Conservation (phyloP, 2,329 filamentous ascomycete species). For the Epichloe gansuensis region DNA sequence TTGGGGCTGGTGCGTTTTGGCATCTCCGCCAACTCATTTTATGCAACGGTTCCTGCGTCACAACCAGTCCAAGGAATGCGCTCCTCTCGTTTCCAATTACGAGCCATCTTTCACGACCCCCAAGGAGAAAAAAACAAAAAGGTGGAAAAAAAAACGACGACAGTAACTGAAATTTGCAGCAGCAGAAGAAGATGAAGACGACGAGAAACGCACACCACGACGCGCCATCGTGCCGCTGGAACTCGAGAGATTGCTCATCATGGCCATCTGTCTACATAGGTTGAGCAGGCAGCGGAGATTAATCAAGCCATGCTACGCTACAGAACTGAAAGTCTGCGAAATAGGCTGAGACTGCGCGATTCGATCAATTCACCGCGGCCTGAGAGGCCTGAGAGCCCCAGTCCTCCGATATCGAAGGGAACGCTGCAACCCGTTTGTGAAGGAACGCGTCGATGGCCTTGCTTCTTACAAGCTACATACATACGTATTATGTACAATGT, state of each 20-base stretch:
- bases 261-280: background rate
- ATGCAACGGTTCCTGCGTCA: slow-evolving; percentile 4
- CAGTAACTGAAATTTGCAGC: background rate
- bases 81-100: background rate
- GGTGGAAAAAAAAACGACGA: background rate
- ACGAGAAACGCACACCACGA: background rate
- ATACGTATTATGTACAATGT: no score
- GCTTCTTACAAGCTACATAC: no score
- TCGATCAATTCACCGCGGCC: background rate
- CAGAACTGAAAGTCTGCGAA: background rate
- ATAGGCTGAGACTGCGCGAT: background rate
- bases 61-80: background rate
- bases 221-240: background rate
- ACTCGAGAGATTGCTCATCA: background rate
- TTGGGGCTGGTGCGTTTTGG: slow-evolving; percentile 2
- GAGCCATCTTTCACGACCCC: background rate
- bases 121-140: background rate
- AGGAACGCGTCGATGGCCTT: background rate
- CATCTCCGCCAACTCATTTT: slow-evolving; percentile 5
- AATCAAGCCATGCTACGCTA: background rate
- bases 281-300: background rate
- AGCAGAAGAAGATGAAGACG: background rate
- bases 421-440: background rate
- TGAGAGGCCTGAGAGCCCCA: background rate
- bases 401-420: background rate